Evolutionary conservation across 139 green algal genomes (phyloP), one percentile per base, ranked within the genome.

Genomic region (Ettlia oleoabundans): DNA sequence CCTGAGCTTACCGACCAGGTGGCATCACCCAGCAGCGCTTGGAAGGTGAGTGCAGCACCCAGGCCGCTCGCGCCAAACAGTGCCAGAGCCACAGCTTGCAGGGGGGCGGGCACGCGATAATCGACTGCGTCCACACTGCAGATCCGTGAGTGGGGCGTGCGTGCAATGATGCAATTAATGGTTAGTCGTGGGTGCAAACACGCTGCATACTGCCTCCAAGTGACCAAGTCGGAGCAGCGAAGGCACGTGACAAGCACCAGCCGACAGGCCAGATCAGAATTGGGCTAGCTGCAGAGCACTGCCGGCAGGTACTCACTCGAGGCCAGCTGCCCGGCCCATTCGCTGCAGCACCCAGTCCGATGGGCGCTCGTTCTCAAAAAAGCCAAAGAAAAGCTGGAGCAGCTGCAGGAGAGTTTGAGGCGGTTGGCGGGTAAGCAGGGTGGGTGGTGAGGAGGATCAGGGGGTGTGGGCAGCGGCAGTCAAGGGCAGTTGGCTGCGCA

Each of bases 301-400:
- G 21, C 22, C 62, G 47, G 26, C 47, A 58, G 47, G 10, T 58
- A 37, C 84, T 84, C 61, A 86, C 85, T 68, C 19, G 42, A 81
- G 71, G 10, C 67, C 53, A 35, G 62, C 51, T 15, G 69, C 52
- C 32, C 18, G 5, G 28, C 84, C 89, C 18, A 85, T 42, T n/a
- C 55, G 55, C 42, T 78, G 71, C 61, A 94, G 55, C 62, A 93
- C 30, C 92, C 89, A 94, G 77, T 96, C 93, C 24, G 78, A 91
- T 4, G 93, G 93, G 1, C 93, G 84, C 66, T 95, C 88, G 2
- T 84, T 93, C 33, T 97, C 92, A 2, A 95, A 82, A 30, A 87
- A 83, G 13, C 93, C 93, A 19, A 96, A 81, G 83, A 97, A 97
- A 18, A 96, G 78, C 51, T 95, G 85, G 76, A 97, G 88, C 78